Evolutionary conservation across 352 stramenopile species (phyloP).

Genomic region (Poterioochromonas sp.): DNA sequence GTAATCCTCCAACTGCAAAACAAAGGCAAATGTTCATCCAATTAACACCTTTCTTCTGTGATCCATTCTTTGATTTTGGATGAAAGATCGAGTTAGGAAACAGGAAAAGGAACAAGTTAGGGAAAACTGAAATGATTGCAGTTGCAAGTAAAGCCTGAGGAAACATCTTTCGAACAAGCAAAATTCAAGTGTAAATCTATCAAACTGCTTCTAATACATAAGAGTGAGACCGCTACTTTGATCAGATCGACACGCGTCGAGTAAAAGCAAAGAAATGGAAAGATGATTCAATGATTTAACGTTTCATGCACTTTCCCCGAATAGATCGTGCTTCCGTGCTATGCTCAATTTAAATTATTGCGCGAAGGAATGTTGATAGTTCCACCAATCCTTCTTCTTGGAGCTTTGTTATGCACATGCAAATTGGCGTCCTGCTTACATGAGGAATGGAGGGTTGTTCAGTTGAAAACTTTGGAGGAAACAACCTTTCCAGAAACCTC

Average conservation of each 20-base stretch:
- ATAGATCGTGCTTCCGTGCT: neutral
- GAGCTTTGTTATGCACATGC: neutral
- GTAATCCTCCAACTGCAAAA: conserved; percentile 69
- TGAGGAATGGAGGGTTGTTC: neutral
- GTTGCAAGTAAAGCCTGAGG: neutral
- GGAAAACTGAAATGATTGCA: neutral
- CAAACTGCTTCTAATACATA: no score
- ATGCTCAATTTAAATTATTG: no score
- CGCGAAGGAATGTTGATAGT: no score
- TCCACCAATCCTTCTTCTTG: neutral
- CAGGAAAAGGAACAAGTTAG: neutral
- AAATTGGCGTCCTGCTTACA: neutral
- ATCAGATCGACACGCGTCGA: no score
- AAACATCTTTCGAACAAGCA: no score
- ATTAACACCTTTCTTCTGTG: neutral
- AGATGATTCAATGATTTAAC: neutral
- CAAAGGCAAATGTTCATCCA: conserved; percentile 56
- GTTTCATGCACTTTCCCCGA: neutral
- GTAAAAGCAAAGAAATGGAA: neutral
- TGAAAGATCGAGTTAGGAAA: no score
- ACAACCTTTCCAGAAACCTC: neutral
- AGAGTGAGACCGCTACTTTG: no score
- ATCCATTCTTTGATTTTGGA: neutral
- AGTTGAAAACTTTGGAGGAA: neutral
- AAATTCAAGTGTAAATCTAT: no score